Percentiles rank a stretch among this genome's conserved stretches.
phyloP scores from a whole-genome alignment of 2,329 filamentous ascomycete genomes.

The Biscogniauxia mediterranea region DNA sequence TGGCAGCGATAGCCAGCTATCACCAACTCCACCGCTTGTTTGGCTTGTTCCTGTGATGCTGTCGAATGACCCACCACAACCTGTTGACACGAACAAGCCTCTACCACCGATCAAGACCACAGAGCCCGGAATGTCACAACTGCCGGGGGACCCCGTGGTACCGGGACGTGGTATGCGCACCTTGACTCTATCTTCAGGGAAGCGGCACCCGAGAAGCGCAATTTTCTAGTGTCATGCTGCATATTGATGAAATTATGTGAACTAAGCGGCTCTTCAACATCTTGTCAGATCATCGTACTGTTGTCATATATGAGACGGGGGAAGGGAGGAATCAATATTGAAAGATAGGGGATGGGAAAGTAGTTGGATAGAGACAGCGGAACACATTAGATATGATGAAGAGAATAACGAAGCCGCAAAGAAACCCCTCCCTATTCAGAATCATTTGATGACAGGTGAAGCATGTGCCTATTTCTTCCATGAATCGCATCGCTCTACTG shows the following conservation, averaged over 20 bases:
- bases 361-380: too few relatives aligned
- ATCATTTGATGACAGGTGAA: too few relatives aligned
- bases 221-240: neutral
- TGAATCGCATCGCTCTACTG: too few relatives aligned
- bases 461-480: too few relatives aligned
- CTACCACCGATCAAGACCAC: slow-evolving; percentile 23
- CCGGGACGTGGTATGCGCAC: neutral
- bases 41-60: neutral
- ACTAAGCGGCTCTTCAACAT: neutral
- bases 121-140: too few relatives aligned
- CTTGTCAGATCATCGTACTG: neutral
- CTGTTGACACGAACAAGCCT: slow-evolving; percentile 30
- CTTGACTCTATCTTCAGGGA: neutral
- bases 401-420: too few relatives aligned
- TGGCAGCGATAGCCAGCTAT: neutral
- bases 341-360: neutral
- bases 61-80: neutral
- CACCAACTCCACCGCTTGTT: neutral
- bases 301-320: neutral
- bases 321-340: neutral
- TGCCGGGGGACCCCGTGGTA: neutral
- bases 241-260: neutral
- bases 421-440: too few relatives aligned
- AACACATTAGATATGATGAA: too few relatives aligned
- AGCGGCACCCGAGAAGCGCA: neutral